Evolutionary conservation across 2,329 filamentous ascomycete genomes (phyloP).

Genomic region (Trichoderma arundinaceum): DNA sequence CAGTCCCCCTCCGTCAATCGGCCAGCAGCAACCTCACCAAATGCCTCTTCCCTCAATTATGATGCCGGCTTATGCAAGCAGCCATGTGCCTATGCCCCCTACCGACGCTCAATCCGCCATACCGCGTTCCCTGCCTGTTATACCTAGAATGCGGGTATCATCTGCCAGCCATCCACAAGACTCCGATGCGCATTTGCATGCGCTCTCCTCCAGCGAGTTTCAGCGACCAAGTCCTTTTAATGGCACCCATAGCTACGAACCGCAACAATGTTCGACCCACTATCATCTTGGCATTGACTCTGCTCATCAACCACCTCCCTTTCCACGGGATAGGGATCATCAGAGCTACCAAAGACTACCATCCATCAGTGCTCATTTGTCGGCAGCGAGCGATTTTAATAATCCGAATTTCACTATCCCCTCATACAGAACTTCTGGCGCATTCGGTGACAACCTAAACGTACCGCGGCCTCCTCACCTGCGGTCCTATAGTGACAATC

Average conservation of each 20-base stretch:
- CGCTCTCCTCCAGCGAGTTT: neutral
- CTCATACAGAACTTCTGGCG: neutral
- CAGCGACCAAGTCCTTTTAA: neutral
- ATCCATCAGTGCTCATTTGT: slow-evolving; percentile 37
- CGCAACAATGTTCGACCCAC: slow-evolving; percentile 4
- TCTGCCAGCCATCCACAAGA: slow-evolving; percentile 33
- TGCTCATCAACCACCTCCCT: neutral
- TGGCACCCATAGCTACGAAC: neutral
- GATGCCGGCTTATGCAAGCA: slow-evolving; percentile 28
- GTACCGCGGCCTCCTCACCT: slow-evolving; percentile 35
- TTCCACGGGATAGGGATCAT: slow-evolving; percentile 8
- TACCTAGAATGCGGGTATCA: slow-evolving; percentile 36
- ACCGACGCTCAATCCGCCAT: slow-evolving; percentile 9
- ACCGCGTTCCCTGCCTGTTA: slow-evolving; percentile 35
- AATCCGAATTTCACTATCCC: neutral
- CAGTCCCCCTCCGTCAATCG: slow-evolving; percentile 3
- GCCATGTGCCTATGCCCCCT: neutral
- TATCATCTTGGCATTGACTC: neutral
- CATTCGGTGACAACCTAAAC: neutral
- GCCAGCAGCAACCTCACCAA: neutral
- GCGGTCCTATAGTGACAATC: slow-evolving; percentile 37
- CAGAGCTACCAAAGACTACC: slow-evolving; percentile 36
- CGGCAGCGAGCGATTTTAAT: slow-evolving; percentile 16
- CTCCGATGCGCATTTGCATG: slow-evolving; percentile 3
- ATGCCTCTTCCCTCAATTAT: slow-evolving; percentile 20